phyloP scores from a whole-genome alignment of 2,329 filamentous ascomycete species.

The Aschersonia sp. region DNA sequence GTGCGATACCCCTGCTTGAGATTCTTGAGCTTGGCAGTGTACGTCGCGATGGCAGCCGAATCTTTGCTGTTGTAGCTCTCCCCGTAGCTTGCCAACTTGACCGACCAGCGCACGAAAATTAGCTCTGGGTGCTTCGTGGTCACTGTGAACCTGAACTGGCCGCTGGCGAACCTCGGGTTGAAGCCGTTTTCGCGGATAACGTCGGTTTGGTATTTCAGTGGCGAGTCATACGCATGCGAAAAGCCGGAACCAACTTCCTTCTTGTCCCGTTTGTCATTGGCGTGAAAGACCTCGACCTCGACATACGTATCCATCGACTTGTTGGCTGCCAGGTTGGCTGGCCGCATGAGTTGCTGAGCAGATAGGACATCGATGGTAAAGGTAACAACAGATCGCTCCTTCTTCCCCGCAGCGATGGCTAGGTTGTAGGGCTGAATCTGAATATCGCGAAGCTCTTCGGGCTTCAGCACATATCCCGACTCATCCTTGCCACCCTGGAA shows the following conservation, averaged over 20 bases:
- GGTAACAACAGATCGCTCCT: conserved; percentile 66
- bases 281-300: conserved; percentile 87
- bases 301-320: conserved; percentile 81
- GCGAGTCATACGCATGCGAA: conserved; percentile 32
- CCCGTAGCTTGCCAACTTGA: conserved; percentile 73
- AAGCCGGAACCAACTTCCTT: conserved; percentile 53
- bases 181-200: conserved; percentile 83
- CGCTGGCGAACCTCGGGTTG: conserved; percentile 68
- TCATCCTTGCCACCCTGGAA: conserved; percentile 78
- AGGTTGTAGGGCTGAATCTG: conserved; percentile 38
- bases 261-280: conserved; percentile 86
- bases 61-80: conserved; percentile 46
- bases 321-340: conserved; percentile 54
- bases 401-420: conserved; percentile 43
- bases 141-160: conserved; percentile 63
- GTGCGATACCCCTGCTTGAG: conserved; percentile 89
- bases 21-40: conserved; percentile 81
- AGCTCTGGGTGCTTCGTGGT: conserved; percentile 91
- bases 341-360: conserved; percentile 84
- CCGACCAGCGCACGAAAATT: conserved; percentile 84
- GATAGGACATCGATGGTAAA: conserved; percentile 86
- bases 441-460: conserved; percentile 65
- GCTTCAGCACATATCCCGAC: conserved; percentile 89
- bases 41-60: conserved; percentile 60
- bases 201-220: conserved; percentile 64